Conservation (phyloP, 305 asterid genomes). For the Striga hermonthica region DNA sequence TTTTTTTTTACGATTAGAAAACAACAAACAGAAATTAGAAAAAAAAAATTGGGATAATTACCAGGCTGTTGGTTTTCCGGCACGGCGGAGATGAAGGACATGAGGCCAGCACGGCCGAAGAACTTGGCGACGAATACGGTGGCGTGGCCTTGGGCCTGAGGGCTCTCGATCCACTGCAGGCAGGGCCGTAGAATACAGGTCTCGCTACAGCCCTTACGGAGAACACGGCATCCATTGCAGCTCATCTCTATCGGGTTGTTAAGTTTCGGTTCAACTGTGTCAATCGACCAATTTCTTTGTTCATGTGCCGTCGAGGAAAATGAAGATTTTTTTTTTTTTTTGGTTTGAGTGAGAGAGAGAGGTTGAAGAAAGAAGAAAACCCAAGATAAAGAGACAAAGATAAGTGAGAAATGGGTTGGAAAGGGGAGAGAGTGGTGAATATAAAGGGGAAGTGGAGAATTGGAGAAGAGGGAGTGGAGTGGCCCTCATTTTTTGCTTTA, state of each 20-base stretch:
- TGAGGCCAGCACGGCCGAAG: conserved; percentile 17
- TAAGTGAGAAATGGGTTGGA: conserved; percentile 19
- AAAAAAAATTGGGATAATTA: background rate
- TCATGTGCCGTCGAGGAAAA: background rate
- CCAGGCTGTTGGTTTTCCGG: conserved; percentile 15
- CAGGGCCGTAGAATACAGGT: conserved; percentile 2
- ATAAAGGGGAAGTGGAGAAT: conserved; percentile 21
- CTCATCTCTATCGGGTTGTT: background rate
- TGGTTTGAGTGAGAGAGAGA: conserved; percentile 18
- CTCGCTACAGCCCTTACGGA: conserved; percentile 16
- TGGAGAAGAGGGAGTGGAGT: conserved; percentile 25
- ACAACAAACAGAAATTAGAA: background rate
- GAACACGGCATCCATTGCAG: conserved; percentile 18
- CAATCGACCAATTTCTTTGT: background rate
- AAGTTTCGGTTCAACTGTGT: too few species aligned
- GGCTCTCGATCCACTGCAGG: conserved; percentile 9
- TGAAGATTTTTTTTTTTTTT: background rate
- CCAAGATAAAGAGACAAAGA: background rate
- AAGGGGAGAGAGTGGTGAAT: conserved; percentile 35
- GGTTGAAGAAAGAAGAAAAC: conserved; percentile 18
- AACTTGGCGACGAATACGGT: conserved; percentile 15
- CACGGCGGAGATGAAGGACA: conserved; percentile 19
- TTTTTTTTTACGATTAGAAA: background rate
- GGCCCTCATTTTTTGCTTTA: too few species aligned
- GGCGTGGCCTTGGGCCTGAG: conserved; percentile 16